Conservation (phyloP, 2,329 filamentous ascomycete species). For the Arthrinium phaeospermum region DNA sequence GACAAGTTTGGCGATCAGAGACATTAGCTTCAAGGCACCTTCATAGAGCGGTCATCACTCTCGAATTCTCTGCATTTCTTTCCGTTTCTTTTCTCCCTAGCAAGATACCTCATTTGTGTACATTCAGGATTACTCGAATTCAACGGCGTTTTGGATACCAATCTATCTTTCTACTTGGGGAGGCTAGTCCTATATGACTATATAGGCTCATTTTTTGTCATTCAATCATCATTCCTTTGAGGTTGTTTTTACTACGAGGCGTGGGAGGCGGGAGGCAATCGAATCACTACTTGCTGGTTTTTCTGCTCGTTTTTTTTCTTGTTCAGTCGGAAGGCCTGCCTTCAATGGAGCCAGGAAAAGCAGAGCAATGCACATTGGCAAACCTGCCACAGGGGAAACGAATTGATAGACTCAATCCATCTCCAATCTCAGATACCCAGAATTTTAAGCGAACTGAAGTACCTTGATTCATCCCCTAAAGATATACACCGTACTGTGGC, state of each 20-base stretch:
- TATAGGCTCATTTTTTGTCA: not conserved
- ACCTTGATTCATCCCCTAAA: not conserved
- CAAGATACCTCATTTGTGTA: constrained; percentile 1
- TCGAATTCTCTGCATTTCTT: not conserved
- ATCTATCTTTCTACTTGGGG: not conserved
- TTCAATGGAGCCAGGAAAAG: not conserved
- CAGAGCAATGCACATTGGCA: constrained; percentile 7
- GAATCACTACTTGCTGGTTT: not conserved
- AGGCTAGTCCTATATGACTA: not conserved
- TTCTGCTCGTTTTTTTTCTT: not conserved
- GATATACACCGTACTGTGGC: not conserved
- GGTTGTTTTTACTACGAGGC: not conserved
- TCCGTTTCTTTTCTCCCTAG: not conserved
- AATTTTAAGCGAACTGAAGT: constrained; percentile 4
- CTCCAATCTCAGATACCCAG: constrained; percentile 2
- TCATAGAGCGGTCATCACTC: not conserved
- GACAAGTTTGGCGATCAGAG: not conserved
- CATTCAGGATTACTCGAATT: not conserved
- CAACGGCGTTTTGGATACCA: not conserved
- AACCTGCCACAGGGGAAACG: constrained; percentile 2
- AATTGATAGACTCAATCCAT: not conserved
- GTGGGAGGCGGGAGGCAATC: not conserved
- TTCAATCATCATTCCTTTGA: not conserved
- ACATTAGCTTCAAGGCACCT: not conserved
- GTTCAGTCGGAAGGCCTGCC: not conserved